A percentile compares a stretch with the other conserved stretches of the same genome.
phyloP scores from a whole-genome alignment of 148 eudicot species.

The Tetragonia tetragonoides region DNA sequence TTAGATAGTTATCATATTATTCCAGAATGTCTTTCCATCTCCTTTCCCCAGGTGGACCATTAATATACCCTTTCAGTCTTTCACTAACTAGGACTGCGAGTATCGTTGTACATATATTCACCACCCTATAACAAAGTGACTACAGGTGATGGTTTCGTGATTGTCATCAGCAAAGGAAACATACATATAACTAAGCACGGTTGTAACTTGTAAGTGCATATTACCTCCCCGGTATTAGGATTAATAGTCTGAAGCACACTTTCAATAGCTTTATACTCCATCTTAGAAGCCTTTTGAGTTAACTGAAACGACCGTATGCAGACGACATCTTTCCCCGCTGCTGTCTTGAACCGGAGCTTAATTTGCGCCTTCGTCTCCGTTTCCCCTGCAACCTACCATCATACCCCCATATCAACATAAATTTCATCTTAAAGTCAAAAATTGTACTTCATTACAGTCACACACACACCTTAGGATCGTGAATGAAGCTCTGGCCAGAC shows the following conservation, averaged over 20 bases:
- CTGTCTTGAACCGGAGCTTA: constrained; percentile 94
- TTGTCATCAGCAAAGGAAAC: background rate
- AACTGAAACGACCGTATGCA: constrained; percentile 95
- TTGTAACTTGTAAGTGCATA: background rate
- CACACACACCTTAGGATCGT: constrained; percentile 85
- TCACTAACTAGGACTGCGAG: too few species aligned
- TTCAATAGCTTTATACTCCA: constrained; percentile 98
- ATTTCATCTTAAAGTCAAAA: background rate
- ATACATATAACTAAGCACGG: background rate
- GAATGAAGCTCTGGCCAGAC: constrained; percentile 96
- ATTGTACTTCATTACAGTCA: background rate
- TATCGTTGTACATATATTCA: too few species aligned
- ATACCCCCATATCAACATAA: constrained; percentile 5
- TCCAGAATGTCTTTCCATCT: too few species aligned
- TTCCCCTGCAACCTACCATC: constrained; percentile 86
- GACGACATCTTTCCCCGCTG: constrained; percentile 93
- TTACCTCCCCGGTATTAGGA: constrained; percentile 97
- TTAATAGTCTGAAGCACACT: constrained; percentile 95
- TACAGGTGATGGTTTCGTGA: too few species aligned
- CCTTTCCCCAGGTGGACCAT: too few species aligned
- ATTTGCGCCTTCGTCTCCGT: constrained; percentile 98
- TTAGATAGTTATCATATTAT: too few species aligned
- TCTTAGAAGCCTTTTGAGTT: constrained; percentile 89
- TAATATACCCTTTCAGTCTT: too few species aligned
- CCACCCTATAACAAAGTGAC: too few species aligned